phyloP scores from a whole-genome alignment of 164 flowering plant species.

The Warburgia ugandensis region DNA sequence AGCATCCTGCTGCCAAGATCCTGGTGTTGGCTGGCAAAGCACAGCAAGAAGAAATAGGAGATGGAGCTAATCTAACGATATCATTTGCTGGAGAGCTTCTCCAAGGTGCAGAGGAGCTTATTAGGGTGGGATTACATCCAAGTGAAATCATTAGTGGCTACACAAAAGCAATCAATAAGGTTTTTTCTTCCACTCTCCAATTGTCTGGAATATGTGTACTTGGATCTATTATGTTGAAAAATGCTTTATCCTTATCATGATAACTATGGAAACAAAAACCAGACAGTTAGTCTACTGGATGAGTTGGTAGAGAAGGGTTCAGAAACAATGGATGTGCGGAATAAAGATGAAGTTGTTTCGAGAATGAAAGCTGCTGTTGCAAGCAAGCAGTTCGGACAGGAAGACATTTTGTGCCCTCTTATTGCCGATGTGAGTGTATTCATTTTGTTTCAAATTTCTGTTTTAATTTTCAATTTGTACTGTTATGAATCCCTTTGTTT shows the following conservation, averaged over 20 bases:
- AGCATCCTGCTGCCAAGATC: constrained; percentile 95
- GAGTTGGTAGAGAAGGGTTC: constrained; percentile 81
- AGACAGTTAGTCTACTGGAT: constrained; percentile 60
- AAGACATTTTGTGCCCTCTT: constrained; percentile 67
- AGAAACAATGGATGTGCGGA: constrained; percentile 76
- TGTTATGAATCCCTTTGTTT: background rate
- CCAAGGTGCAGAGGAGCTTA: constrained; percentile 85
- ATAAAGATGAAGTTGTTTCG: constrained; percentile 58
- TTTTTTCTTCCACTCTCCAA: too few species aligned
- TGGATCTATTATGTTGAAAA: too few species aligned
- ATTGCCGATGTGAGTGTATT: constrained; percentile 69
- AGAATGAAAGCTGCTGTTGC: constrained; percentile 91
- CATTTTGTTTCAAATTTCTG: background rate
- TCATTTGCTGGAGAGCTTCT: constrained; percentile 95
- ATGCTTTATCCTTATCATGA: too few species aligned
- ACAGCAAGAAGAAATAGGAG: constrained; percentile 96
- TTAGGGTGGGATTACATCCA: constrained; percentile 87
- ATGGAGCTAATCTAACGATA: constrained; percentile 84
- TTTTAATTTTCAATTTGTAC: background rate
- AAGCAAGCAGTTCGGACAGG: constrained; percentile 94
- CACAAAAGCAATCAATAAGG: constrained; percentile 72
- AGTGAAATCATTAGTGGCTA: constrained; percentile 94
- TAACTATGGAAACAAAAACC: too few species aligned
- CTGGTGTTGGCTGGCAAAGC: constrained; percentile 91
- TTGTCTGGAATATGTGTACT: too few species aligned